phyloP scores from a whole-genome alignment of 2,329 filamentous ascomycete genomes.

The Talaromyces sp. region DNA sequence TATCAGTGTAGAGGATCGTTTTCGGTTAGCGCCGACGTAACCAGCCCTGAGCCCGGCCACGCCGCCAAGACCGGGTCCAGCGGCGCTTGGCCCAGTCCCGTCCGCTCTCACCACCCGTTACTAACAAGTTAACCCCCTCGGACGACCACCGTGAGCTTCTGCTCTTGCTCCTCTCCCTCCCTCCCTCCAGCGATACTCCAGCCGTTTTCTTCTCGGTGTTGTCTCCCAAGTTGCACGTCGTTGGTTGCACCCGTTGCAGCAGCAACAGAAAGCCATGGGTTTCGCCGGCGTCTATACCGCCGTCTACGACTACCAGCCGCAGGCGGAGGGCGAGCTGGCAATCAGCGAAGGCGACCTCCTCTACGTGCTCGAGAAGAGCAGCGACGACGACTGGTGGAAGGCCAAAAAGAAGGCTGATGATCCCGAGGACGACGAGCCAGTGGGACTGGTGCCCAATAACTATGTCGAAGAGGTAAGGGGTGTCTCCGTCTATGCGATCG shows the following conservation, averaged over 20 bases:
- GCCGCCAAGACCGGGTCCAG: neutral
- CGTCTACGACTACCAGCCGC: slow-evolving; percentile 86
- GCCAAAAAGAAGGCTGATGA: slow-evolving; percentile 79
- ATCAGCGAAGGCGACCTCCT: slow-evolving; percentile 83
- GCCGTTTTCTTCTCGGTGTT: neutral
- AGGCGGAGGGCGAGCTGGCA: slow-evolving; percentile 77
- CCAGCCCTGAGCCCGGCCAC: neutral
- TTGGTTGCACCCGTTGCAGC: slow-evolving; percentile 8
- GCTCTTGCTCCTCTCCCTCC: neutral
- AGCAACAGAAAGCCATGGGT: slow-evolving; percentile 57
- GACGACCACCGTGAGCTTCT: neutral
- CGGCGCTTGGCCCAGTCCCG: neutral
- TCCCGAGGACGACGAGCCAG: slow-evolving; percentile 85
- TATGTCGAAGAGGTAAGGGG: slow-evolving; percentile 82
- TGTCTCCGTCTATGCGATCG: slow-evolving; percentile 1
- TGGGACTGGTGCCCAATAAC: slow-evolving; percentile 86
- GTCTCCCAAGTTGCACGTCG: slow-evolving; percentile 1
- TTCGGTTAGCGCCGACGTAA: neutral
- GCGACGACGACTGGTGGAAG: slow-evolving; percentile 87
- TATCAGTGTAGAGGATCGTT: too few relatives aligned
- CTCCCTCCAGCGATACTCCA: neutral
- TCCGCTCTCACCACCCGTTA: too few relatives aligned
- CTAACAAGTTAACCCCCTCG: neutral
- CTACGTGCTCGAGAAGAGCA: slow-evolving; percentile 78
- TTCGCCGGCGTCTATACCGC: slow-evolving; percentile 89